Evolutionary conservation across 768 basidiomycete species (phyloP).

Genomic region (Pleurotus eryngii): DNA sequence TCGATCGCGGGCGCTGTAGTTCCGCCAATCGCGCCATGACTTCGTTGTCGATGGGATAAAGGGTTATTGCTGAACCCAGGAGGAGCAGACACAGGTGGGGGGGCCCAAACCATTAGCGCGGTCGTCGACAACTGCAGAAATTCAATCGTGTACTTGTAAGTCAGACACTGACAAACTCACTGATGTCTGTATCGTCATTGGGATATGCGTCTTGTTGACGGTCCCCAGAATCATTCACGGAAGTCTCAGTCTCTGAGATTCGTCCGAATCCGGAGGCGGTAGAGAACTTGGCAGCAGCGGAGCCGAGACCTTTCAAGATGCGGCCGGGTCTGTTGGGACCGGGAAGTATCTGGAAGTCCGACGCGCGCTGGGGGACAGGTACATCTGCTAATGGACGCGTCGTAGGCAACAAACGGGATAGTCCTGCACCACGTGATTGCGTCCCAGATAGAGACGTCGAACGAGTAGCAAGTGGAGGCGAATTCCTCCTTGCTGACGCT

Average conservation of each 20-base stretch:
- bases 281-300: constrained; percentile 25
- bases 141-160: not conserved
- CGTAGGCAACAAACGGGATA: constrained; percentile 15
- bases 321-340: constrained; percentile 46
- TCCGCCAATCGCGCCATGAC: constrained; percentile 26
- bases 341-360: constrained; percentile 38
- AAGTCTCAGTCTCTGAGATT: constrained; percentile 42
- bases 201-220: constrained; percentile 19
- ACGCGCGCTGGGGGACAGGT: constrained; percentile 28
- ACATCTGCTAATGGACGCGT: constrained; percentile 30
- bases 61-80: constrained; percentile 8
- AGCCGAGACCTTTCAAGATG: constrained; percentile 38
- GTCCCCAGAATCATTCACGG: constrained; percentile 31
- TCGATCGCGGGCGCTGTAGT: constrained; percentile 21
- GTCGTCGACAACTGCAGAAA: constrained; percentile 2
- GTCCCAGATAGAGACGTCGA: constrained; percentile 22
- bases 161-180: constrained; percentile 18
- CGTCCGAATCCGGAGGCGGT: constrained; percentile 38
- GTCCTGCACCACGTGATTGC: constrained; percentile 21
- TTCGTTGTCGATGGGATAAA: constrained; percentile 21
- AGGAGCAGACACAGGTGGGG: not conserved
- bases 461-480: constrained; percentile 32
- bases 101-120: not conserved
- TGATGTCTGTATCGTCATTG: constrained; percentile 36
- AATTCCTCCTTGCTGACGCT: constrained; percentile 24